Evolutionary conservation across 75 land plant genomes (phyloP).

Genomic region (Cryptomeria japonica): DNA sequence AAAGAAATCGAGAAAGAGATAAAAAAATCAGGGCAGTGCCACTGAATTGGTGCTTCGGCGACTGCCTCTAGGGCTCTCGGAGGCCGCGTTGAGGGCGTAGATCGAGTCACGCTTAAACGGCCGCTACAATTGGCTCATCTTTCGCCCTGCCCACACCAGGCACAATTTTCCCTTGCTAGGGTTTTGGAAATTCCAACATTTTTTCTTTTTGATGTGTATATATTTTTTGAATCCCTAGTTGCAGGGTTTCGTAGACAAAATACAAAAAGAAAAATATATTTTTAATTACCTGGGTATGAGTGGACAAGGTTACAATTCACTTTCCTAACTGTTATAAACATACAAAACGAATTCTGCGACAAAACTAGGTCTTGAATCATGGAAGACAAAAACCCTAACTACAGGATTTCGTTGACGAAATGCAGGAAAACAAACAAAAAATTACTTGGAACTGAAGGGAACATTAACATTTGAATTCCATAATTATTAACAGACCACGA

Average conservation of each 20-base stretch:
- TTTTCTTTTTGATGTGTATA: not conserved
- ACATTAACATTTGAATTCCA: too few relatives aligned
- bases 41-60: constrained; percentile 47
- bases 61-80: constrained; percentile 35
- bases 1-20: constrained; percentile 1
- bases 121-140: constrained; percentile 17
- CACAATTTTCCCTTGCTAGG: not conserved
- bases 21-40: constrained; percentile 30
- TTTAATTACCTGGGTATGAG: too few relatives aligned
- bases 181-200: not conserved
- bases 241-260: too few relatives aligned
- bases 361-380: not conserved
- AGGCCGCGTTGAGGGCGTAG: constrained; percentile 20
- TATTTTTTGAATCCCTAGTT: too few relatives aligned
- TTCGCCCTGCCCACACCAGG: constrained; percentile 38
- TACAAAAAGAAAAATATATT: too few relatives aligned
- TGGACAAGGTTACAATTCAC: too few relatives aligned
- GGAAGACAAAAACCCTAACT: not conserved
- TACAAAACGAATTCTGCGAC: not conserved
- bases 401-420: not conserved
- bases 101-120: constrained; percentile 24
- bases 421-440: too few relatives aligned
- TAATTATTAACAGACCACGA: too few relatives aligned
- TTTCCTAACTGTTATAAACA: too few relatives aligned
- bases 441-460: too few relatives aligned